Percentiles rank a stretch among this genome's conserved stretches.
phyloP scores from a whole-genome alignment of 1,284 basidiomycete genomes.

The Irpex sp. region DNA sequence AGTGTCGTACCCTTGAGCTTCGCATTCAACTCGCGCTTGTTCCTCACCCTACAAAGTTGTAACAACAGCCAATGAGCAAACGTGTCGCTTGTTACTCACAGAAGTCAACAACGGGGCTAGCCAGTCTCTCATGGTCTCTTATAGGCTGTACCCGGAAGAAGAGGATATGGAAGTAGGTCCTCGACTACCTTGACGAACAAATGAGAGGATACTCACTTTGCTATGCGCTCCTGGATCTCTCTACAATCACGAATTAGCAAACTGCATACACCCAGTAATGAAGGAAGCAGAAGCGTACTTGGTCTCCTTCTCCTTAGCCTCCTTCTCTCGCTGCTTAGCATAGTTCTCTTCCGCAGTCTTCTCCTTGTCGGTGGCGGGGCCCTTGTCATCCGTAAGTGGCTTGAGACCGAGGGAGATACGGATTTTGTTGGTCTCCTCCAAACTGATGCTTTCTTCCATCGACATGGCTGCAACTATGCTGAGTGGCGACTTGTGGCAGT shows the following conservation, averaged over 20 bases:
- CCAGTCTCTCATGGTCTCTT: not conserved
- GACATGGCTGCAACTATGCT: constrained; percentile 37
- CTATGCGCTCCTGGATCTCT: constrained; percentile 75
- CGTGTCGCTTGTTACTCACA: constrained; percentile 10
- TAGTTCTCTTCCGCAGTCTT: constrained; percentile 86
- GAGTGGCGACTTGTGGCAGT: not conserved
- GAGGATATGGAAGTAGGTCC: constrained; percentile 46
- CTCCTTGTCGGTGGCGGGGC: constrained; percentile 65
- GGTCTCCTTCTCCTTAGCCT: constrained; percentile 70
- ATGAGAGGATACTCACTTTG: constrained; percentile 70
- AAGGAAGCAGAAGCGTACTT: constrained; percentile 48
- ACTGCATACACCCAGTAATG: constrained; percentile 12
- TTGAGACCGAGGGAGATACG: constrained; percentile 93
- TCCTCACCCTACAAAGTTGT: constrained; percentile 70
- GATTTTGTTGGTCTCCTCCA: constrained; percentile 98
- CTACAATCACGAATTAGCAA: constrained; percentile 35
- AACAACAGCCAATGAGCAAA: constrained; percentile 43
- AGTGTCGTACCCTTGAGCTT: constrained; percentile 89
- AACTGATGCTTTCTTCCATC: constrained; percentile 85
- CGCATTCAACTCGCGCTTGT: constrained; percentile 85
- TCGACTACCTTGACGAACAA: constrained; percentile 12
- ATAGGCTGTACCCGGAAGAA: constrained; percentile 26
- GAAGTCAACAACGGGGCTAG: not conserved
- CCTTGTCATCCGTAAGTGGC: constrained; percentile 80
- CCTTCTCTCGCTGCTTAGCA: constrained; percentile 63